A percentile compares a stretch with the other conserved stretches of the same genome.
phyloP scores from a whole-genome alignment of 495 filamentous ascomycete genomes.

The Aspergillus egyptiacus region DNA sequence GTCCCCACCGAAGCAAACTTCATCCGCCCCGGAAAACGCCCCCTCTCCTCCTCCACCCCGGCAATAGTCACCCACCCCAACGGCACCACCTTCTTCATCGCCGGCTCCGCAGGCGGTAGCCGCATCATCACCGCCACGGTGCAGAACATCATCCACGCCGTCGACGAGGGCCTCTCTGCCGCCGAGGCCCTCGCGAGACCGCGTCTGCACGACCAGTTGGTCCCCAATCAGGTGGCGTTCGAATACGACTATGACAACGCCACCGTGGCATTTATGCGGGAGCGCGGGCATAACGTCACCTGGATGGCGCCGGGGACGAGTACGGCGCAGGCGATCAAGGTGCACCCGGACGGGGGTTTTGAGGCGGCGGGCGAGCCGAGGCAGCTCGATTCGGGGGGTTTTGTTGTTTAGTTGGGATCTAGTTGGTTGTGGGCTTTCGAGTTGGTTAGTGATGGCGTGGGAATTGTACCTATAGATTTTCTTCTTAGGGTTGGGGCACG shows the following conservation, averaged over 20 bases:
- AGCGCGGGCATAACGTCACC: constrained; percentile 65
- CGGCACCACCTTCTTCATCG: constrained; percentile 59
- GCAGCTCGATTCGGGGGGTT: constrained; percentile 66
- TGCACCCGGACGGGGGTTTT: constrained; percentile 66
- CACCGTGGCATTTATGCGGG: constrained; percentile 58
- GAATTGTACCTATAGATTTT: too few relatives aligned
- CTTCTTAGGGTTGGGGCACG: too few relatives aligned
- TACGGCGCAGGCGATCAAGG: constrained; percentile 64
- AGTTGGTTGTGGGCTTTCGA: background rate
- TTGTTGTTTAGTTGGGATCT: constrained; percentile 46
- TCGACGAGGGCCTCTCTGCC: constrained; percentile 57
- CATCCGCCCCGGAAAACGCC: constrained; percentile 73
- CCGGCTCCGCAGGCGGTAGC: constrained; percentile 79
- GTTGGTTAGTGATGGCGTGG: too few relatives aligned
- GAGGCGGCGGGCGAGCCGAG: constrained; percentile 75
- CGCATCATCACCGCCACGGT: constrained; percentile 81
- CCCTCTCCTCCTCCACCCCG: constrained; percentile 72
- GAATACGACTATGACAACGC: constrained; percentile 65
- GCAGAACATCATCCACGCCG: constrained; percentile 65
- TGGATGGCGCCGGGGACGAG: constrained; percentile 60
- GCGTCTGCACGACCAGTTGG: constrained; percentile 76
- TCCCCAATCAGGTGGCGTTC: constrained; percentile 61
- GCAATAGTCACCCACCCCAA: constrained; percentile 66
- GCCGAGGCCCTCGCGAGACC: constrained; percentile 58
- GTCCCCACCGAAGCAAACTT: constrained; percentile 74